phyloP scores from a whole-genome alignment of 371 early-diverging fungal genomes.

The Sporodiniella umbellata region DNA sequence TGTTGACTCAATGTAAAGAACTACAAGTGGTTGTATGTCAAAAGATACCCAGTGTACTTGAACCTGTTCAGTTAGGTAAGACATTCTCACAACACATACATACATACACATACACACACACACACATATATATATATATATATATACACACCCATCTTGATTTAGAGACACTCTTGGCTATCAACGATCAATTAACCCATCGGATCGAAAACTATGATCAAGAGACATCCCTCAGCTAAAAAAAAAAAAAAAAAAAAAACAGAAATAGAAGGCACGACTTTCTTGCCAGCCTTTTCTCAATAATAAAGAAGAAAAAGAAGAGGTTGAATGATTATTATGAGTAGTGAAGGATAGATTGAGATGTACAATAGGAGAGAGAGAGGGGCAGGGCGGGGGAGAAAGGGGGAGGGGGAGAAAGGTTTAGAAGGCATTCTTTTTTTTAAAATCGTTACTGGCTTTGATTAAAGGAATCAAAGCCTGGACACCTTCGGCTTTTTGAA shows the following conservation, averaged over 20 bases:
- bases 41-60: constrained; percentile 28
- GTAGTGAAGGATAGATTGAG: no score
- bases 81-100: no score
- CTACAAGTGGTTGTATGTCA: constrained; percentile 28
- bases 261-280: constrained; percentile 49
- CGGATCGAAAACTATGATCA: constrained; percentile 20
- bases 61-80: constrained; percentile 42
- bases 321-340: no score
- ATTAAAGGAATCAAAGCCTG: constrained; percentile 85
- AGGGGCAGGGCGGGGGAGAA: no score
- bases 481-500: constrained; percentile 81
- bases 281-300: no score
- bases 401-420: no score
- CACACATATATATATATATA: no score
- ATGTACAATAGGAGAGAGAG: no score
- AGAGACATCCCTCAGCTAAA: constrained; percentile 25
- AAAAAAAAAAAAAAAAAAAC: constrained; percentile 38
- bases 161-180: constrained; percentile 28
- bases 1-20: constrained; percentile 20
- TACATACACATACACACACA: no score
- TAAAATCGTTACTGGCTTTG: constrained; percentile 74
- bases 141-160: no score
- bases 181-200: constrained; percentile 37
- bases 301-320: no score
- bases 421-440: constrained; percentile 2